A percentile compares a stretch with the other conserved stretches of the same genome.
Conservation (phyloP, 768 basidiomycete genomes). For the Boletus tomentosulus region DNA sequence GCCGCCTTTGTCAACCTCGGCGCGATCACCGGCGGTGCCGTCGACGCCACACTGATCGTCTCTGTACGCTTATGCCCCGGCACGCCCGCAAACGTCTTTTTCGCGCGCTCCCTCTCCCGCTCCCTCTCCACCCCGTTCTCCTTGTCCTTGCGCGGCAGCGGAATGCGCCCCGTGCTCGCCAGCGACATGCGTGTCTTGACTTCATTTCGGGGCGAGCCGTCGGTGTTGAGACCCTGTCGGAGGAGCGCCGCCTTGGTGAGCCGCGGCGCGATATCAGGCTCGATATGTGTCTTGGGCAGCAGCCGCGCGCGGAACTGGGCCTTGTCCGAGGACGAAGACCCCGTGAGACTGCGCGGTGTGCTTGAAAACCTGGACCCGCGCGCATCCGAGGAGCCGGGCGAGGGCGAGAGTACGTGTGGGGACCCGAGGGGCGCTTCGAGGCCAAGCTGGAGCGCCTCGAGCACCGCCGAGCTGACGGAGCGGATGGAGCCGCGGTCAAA, state of each 20-base stretch:
- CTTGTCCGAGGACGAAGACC: slow-evolving; percentile 42
- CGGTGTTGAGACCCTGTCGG: slow-evolving; percentile 55
- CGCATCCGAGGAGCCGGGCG: slow-evolving; percentile 20
- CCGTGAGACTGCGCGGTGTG: slow-evolving; percentile 29
- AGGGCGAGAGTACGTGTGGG: slow-evolving; percentile 40
- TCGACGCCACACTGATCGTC: slow-evolving; percentile 69
- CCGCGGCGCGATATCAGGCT: slow-evolving; percentile 73
- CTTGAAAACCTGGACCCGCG: slow-evolving; percentile 20
- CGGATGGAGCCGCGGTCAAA: slow-evolving; percentile 34
- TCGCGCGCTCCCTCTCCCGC: slow-evolving; percentile 56
- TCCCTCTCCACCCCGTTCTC: slow-evolving; percentile 44
- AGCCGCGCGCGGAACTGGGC: slow-evolving; percentile 61
- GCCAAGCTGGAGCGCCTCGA: slow-evolving; percentile 40
- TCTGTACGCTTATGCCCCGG: slow-evolving; percentile 77
- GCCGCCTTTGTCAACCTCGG: slow-evolving; percentile 78
- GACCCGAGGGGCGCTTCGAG: slow-evolving; percentile 40
- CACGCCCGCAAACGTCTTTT: slow-evolving; percentile 68
- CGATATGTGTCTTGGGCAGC: slow-evolving; percentile 54
- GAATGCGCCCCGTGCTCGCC: slow-evolving; percentile 32
- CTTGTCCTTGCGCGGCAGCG: slow-evolving; percentile 26
- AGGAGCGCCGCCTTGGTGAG: slow-evolving; percentile 72
- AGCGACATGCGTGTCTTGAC: slow-evolving; percentile 28
- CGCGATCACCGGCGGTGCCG: slow-evolving; percentile 63
- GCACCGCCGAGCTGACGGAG: slow-evolving; percentile 45
- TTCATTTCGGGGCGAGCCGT: slow-evolving; percentile 24